Conservation (phyloP, 495 filamentous ascomycete species). For the Pyronema domesticum region DNA sequence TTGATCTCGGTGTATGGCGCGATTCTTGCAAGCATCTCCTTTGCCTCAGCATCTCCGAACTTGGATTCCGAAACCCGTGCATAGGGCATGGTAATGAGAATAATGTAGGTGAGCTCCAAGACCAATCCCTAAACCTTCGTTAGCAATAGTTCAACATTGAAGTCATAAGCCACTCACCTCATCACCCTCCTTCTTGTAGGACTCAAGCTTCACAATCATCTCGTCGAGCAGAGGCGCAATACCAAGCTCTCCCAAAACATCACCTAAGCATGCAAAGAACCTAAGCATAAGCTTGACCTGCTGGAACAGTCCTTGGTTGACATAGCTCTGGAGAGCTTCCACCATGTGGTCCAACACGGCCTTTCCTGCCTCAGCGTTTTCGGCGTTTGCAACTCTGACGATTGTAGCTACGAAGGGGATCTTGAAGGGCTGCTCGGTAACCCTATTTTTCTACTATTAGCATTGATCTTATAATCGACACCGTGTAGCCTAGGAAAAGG, state of each 20-base stretch:
- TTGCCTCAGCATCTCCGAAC: constrained; percentile 46
- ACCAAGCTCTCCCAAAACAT: constrained; percentile 61
- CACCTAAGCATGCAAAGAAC: constrained; percentile 67
- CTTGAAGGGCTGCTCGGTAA: constrained; percentile 87
- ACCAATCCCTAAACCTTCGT: constrained; percentile 34
- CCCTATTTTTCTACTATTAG: constrained; percentile 9
- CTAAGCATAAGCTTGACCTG: constrained; percentile 79
- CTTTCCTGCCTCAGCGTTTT: constrained; percentile 34
- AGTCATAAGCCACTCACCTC: background rate
- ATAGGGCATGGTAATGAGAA: constrained; percentile 83
- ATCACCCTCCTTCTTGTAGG: constrained; percentile 3
- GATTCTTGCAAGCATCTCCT: constrained; percentile 71
- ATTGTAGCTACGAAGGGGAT: constrained; percentile 80
- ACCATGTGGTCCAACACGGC: constrained; percentile 50
- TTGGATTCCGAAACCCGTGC: constrained; percentile 51
- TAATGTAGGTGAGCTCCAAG: constrained; percentile 87
- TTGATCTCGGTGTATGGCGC: constrained; percentile 28
- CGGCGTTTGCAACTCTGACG: constrained; percentile 52
- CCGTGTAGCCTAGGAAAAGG: background rate
- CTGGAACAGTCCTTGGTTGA: constrained; percentile 62
- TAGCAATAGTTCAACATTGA: background rate
- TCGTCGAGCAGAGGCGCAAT: constrained; percentile 72
- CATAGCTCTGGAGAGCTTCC: constrained; percentile 43
- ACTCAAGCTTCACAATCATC: constrained; percentile 37
- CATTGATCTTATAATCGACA: too few relatives aligned